Percentiles rank a stretch among this genome's conserved stretches.
phyloP scores from a whole-genome alignment of 2,329 filamentous ascomycete species.

The Arthroderma sp. region DNA sequence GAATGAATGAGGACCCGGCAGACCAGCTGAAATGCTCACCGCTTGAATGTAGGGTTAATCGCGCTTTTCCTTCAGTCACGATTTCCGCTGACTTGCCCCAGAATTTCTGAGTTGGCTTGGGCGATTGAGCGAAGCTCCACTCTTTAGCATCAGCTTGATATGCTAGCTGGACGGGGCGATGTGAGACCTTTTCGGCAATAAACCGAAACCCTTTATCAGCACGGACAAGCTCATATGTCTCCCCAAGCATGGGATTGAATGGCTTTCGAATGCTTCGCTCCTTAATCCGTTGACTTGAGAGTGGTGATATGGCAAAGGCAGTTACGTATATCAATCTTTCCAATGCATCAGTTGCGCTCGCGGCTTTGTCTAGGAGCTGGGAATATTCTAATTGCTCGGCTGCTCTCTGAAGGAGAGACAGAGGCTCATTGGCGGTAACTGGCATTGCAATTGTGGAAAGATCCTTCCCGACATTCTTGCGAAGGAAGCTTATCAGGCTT shows the following conservation, averaged over 20 bases:
- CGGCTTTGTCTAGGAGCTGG: slow-evolving; percentile 64
- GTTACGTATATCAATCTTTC: slow-evolving; percentile 74
- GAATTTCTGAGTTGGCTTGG: slow-evolving; percentile 87
- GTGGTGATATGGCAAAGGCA: slow-evolving; percentile 79
- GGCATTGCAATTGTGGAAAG: slow-evolving; percentile 95
- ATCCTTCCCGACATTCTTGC: slow-evolving; percentile 97
- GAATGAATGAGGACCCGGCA: slow-evolving; percentile 74
- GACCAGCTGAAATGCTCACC: slow-evolving; percentile 84
- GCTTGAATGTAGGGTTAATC: slow-evolving; percentile 59
- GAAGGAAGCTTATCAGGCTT: slow-evolving; percentile 81
- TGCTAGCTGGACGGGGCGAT: slow-evolving; percentile 82
- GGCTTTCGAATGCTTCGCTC: slow-evolving; percentile 90
- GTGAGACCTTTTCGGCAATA: slow-evolving; percentile 87
- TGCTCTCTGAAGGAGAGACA: slow-evolving; percentile 73
- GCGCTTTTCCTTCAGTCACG: slow-evolving; percentile 76
- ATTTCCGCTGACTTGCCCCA: slow-evolving; percentile 96
- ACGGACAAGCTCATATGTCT: slow-evolving; percentile 86
- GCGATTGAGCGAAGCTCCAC: slow-evolving; percentile 81
- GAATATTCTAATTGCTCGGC: slow-evolving; percentile 89
- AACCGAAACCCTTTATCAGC: slow-evolving; percentile 80
- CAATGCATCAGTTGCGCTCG: slow-evolving; percentile 39
- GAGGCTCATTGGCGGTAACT: slow-evolving; percentile 87
- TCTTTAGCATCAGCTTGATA: slow-evolving; percentile 77
- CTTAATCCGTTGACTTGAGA: slow-evolving; percentile 69
- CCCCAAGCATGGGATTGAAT: slow-evolving; percentile 91